Conservation (phyloP, 2,329 filamentous ascomycete species). For the Calonectria pseudoreteaudii region DNA sequence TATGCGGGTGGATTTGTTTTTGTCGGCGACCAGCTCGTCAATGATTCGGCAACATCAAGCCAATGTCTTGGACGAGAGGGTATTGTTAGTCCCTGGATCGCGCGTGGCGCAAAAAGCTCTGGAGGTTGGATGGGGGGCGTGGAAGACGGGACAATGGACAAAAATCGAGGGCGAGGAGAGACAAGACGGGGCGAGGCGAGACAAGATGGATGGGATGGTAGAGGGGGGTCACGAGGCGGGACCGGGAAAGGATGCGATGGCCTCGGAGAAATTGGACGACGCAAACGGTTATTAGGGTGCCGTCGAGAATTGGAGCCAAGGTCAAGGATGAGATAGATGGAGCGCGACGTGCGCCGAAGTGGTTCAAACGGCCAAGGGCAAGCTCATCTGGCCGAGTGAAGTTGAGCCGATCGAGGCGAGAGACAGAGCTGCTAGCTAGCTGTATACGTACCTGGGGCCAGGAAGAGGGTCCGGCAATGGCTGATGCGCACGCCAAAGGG, state of each 20-base stretch:
- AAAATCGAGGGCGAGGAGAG: conserved; percentile 7
- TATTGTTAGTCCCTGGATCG: conserved; percentile 30
- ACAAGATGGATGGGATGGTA: neutral
- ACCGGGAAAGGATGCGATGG: conserved; percentile 1
- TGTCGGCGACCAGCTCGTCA: conserved; percentile 23
- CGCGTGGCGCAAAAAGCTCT: conserved; percentile 35
- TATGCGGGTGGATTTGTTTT: conserved; percentile 19
- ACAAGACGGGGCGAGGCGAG: conserved; percentile 12
- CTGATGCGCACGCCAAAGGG: conserved; percentile 22
- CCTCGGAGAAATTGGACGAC: conserved; percentile 6
- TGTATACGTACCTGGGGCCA: conserved; percentile 18
- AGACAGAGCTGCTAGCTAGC: neutral
- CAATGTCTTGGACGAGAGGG: conserved; percentile 27
- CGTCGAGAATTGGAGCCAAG: conserved; percentile 1
- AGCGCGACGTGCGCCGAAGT: conserved; percentile 1
- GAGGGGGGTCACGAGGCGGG: neutral
- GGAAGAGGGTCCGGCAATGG: conserved; percentile 4
- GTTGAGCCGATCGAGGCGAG: conserved; percentile 3
- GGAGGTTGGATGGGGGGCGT: conserved; percentile 29
- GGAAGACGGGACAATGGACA: conserved; percentile 31
- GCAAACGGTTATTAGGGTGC: conserved; percentile 10
- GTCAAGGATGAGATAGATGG: neutral
- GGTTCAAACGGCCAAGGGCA: neutral
- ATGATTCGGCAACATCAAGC: conserved; percentile 34
- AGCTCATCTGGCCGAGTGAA: neutral